Evolutionary conservation across 805 yeast genomes (phyloP), one percentile per base, ranked within the genome.

Genomic region (Kodamaea kakaduensis): DNA sequence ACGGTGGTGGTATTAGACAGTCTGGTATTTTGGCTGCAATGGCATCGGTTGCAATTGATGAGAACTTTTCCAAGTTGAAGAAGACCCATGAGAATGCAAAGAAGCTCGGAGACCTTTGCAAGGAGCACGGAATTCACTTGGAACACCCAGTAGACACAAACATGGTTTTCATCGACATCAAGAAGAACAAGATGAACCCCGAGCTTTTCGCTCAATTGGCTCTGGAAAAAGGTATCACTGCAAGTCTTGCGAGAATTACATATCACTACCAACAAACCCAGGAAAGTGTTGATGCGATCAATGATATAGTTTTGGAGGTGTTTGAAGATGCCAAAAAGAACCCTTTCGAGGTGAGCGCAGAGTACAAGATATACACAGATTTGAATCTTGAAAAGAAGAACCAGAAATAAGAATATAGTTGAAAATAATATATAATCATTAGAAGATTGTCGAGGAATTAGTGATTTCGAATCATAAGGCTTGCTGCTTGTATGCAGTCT

Each of bases 281-380:
- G 7, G 57, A 58, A 31, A 55, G 64, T 29, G 43, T 62, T 13
- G 59, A 52, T 25, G 46, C 42, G 3, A 38, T 66, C 34, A 80
- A 80, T 48, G 52, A 55, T 32, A 80, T 81, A 3, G 59, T 84
- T 13, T 47, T 64, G 18, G 85, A 81, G 52, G 67, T 80, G 16
- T 71, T 61, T 47, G 70, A 75, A 37, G 65, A 72, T 43, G 73
- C 87, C 1, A 55, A 68, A 45, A 54, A 52, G 30, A 65, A 75
- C 45, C 87, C 87, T 20, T 73, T 26, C 38, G 42, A 34, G 20
- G 41, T 26, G 39, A 16, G n/a, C 17, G 13, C 31, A n/a, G 2
- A 23, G 22, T 25, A 32, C 35, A 32, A 13, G 9, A 17, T 32
- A 10, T 25, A 26, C 29, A 26, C 19, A 4, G 29, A 26, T 10